Conservation (phyloP, 2,329 filamentous ascomycete genomes). For the Cercospora sesami region DNA sequence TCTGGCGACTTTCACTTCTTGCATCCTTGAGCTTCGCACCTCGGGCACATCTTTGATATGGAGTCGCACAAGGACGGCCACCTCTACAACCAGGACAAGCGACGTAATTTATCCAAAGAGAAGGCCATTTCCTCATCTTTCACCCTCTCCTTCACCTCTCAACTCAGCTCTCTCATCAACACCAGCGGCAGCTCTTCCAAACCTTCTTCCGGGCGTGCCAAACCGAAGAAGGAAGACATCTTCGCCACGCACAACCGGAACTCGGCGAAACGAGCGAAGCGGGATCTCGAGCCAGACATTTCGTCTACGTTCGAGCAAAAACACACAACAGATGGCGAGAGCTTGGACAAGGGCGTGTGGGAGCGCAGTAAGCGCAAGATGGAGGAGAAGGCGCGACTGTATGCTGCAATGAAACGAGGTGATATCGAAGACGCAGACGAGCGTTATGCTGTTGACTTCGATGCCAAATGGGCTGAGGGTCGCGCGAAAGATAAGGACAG, state of each 20-base stretch:
- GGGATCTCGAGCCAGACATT: slow-evolving; percentile 57
- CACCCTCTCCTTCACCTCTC: slow-evolving; percentile 81
- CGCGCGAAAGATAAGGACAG: slow-evolving; percentile 46
- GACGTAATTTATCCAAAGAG: slow-evolving; percentile 59
- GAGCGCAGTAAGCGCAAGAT: slow-evolving; percentile 75
- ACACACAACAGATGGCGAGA: slow-evolving; percentile 62
- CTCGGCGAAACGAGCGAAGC: slow-evolving; percentile 61
- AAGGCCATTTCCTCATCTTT: slow-evolving; percentile 69
- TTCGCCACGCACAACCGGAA: slow-evolving; percentile 67
- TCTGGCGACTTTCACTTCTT: background rate
- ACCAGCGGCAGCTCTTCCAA: slow-evolving; percentile 45
- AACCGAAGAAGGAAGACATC: slow-evolving; percentile 66
- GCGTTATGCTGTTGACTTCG: slow-evolving; percentile 80
- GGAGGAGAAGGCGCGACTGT: slow-evolving; percentile 85
- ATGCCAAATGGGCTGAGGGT: slow-evolving; percentile 84
- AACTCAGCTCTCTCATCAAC: slow-evolving; percentile 77
- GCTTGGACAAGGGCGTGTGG: slow-evolving; percentile 58
- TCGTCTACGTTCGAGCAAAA: slow-evolving; percentile 62
- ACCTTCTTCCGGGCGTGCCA: slow-evolving; percentile 50
- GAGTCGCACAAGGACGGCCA: slow-evolving; percentile 24
- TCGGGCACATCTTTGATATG: slow-evolving; percentile 13
- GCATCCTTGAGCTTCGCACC: background rate
- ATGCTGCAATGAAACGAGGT: slow-evolving; percentile 88
- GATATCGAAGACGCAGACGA: slow-evolving; percentile 66
- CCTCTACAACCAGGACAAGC: slow-evolving; percentile 24